Base-by-base conservation (phyloP, 306 rosid genomes). In the Pyrus communis region DNA sequence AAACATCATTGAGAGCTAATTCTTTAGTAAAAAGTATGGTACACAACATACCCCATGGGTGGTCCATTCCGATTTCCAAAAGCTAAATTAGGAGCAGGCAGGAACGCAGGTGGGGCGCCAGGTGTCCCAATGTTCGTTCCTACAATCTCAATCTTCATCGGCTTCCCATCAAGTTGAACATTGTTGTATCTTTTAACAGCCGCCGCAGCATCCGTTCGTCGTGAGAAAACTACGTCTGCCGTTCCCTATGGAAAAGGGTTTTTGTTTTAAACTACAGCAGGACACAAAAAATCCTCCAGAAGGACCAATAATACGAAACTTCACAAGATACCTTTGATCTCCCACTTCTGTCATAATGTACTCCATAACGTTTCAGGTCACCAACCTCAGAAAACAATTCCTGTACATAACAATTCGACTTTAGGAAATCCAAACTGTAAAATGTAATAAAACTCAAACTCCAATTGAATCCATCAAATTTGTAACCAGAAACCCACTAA, bases 311-410 rank as follows among this genome's bases (percentile, higher is more conserved):
- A 79, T 74, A 80, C 67, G 23, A 74, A 63, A 70, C 83, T 76
- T 43, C 74, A 79, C 79, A 64, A 84, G 81, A 68, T 82, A 96
- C 99, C 99, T 96, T 93, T 6, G 98, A 96, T 84, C 99, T 92
- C 70, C 99, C 99, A 80, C 99, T 96, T 82, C 93, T 81, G 72
- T 96, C 98, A 8, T 96, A 96, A 80, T 96, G 95, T 57, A 96
- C 82, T 2, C 87, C 66, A 51, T 88, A 91, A 4, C 98, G 91
- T 77, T 96, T 96, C 82, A 96, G 78, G 76, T 92, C 97, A 58
- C 98, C 99, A 66, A 91, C 97, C 88, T 96, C 99, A 62, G 88
- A 83, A 86, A 92, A 96, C 80, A 96, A 85, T 81, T 96, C 99
- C 99, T 96, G 89, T 79, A 77, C 60, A 74, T 1, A 55, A 35